A percentile compares a stretch with the other conserved stretches of the same genome.
Evolutionary conservation across 2,329 filamentous ascomycete species (phyloP).

Genomic region (Colletotrichum sp.): DNA sequence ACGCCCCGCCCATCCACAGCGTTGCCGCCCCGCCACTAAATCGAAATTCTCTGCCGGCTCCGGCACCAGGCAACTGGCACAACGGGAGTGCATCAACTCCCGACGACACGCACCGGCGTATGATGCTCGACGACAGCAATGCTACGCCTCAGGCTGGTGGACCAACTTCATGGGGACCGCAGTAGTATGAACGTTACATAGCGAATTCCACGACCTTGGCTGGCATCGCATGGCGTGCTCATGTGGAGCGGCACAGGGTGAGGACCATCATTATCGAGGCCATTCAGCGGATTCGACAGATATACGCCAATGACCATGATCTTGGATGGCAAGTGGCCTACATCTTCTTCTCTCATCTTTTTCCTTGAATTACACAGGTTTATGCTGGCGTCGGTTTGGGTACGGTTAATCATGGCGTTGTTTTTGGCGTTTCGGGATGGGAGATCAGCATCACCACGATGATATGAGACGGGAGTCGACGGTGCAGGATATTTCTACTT

Average conservation of each 20-base stretch:
- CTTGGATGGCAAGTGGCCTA: neutral
- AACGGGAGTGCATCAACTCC: neutral
- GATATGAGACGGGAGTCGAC: neutral
- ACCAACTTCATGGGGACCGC: neutral
- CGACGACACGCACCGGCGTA: neutral
- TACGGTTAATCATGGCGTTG: neutral
- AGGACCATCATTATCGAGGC: neutral
- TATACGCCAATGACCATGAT: neutral
- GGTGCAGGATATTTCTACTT: neutral
- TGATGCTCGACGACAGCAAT: neutral
- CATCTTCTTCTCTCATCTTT: neutral
- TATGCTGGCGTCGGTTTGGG: neutral
- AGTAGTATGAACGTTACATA: neutral
- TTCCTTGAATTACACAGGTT: neutral
- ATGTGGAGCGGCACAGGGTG: neutral
- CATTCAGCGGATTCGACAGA: neutral
- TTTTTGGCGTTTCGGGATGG: neutral
- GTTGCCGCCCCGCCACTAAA: neutral
- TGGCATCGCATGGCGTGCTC: neutral
- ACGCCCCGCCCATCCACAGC: neutral
- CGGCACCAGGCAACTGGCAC: neutral
- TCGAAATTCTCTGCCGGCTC: conserved; percentile 7
- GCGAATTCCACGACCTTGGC: neutral
- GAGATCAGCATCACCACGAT: neutral
- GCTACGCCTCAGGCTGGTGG: neutral